A percentile compares a stretch with the other conserved stretches of the same genome.
phyloP scores from a whole-genome alignment of 164 flowering plant species.

The Vitis rupestris region DNA sequence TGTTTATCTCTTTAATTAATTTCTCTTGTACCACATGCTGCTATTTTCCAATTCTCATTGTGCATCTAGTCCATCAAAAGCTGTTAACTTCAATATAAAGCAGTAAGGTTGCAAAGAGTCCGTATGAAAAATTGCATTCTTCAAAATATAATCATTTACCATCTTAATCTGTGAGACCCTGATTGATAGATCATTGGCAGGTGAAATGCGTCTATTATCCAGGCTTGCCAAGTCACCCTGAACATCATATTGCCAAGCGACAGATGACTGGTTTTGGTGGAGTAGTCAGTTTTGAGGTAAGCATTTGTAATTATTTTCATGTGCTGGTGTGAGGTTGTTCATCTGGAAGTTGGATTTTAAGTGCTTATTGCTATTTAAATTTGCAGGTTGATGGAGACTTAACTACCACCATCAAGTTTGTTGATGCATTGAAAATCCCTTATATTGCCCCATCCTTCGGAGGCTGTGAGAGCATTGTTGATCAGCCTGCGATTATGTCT shows the following conservation, averaged over 20 bases:
- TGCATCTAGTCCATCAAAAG: no score
- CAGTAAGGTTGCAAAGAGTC: no score
- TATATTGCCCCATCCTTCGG: conserved; percentile 97
- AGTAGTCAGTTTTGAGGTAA: conserved; percentile 97
- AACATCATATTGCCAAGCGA: conserved; percentile 67
- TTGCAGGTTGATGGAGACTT: conserved; percentile 85
- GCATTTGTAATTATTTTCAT: not conserved
- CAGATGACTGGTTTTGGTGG: conserved; percentile 99
- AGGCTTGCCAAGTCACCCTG: conserved; percentile 92
- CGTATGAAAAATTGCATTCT: no score
- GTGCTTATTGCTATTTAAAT: conserved; percentile 1
- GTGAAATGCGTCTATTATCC: conserved; percentile 85
- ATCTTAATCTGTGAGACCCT: no score
- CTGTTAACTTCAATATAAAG: no score
- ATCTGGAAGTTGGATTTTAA: no score
- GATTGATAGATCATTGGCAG: conserved; percentile 33
- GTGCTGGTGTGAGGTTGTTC: not conserved
- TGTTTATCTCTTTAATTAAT: no score
- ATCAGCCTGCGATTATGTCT: conserved; percentile 96
- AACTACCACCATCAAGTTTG: conserved; percentile 55
- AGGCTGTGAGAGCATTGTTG: conserved; percentile 98
- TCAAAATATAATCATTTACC: no score
- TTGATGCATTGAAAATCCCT: conserved; percentile 80
- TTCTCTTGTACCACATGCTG: no score
- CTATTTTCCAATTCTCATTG: no score